Conservation (phyloP, 495 filamentous ascomycete species). For the Filosporella fistucella region DNA sequence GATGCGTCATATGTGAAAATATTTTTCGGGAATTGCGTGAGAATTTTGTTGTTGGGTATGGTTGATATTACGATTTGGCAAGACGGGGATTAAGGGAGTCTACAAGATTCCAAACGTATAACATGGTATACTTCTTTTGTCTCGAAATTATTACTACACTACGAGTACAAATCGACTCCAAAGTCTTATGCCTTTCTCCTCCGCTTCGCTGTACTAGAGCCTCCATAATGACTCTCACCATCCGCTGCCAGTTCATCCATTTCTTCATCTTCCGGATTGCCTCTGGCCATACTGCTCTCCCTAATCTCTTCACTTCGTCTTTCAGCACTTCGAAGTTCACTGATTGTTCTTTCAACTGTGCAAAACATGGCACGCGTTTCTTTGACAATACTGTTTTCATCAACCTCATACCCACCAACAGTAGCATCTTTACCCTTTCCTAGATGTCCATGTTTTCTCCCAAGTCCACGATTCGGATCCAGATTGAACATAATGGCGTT, state of each 20-base stretch:
- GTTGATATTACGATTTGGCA: too few relatives aligned
- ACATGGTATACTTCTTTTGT: background rate
- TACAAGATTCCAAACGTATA: too few relatives aligned
- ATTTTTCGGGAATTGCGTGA: too few relatives aligned
- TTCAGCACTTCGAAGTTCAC: constrained; percentile 57
- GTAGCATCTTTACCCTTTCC: constrained; percentile 27
- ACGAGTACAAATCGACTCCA: background rate
- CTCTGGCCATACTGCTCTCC: constrained; percentile 14
- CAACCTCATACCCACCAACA: constrained; percentile 28
- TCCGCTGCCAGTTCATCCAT: constrained; percentile 16
- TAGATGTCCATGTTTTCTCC: constrained; percentile 33
- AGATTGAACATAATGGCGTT: constrained; percentile 98
- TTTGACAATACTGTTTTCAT: constrained; percentile 60
- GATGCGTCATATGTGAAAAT: too few relatives aligned
- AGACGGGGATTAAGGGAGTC: too few relatives aligned
- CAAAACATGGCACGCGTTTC: constrained; percentile 80
- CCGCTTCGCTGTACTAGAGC: constrained; percentile 13
- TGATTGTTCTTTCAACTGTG: constrained; percentile 62
- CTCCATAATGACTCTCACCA: constrained; percentile 7
- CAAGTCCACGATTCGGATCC: constrained; percentile 63
- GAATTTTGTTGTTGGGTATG: too few relatives aligned
- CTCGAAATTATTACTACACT: background rate
- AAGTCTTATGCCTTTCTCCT: constrained; percentile 12
- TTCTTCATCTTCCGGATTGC: constrained; percentile 11
- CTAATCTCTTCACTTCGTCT: constrained; percentile 23